phyloP scores from a whole-genome alignment of 2,329 filamentous ascomycete genomes.

The Aspergillus oerlinghausenensis region DNA sequence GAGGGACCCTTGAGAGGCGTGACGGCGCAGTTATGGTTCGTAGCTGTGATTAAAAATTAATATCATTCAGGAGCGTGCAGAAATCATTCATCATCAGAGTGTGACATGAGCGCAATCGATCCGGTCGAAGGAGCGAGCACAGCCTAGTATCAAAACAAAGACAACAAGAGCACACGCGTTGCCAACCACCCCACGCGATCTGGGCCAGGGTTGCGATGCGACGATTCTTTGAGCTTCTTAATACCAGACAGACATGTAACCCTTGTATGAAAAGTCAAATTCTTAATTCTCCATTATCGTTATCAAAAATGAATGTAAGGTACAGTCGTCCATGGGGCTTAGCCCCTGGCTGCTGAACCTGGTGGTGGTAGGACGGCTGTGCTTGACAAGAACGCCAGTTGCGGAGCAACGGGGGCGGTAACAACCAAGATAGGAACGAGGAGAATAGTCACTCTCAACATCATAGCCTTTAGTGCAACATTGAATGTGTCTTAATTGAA shows the following conservation, averaged over 20 bases:
- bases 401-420: constrained; percentile 8
- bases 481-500: background rate
- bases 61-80: background rate
- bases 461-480: background rate
- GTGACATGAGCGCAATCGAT: background rate
- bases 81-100: background rate
- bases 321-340: background rate
- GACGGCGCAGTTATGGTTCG: background rate
- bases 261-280: background rate
- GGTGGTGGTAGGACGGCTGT: background rate
- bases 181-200: background rate
- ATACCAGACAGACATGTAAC: background rate
- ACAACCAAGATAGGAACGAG: background rate
- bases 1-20: background rate
- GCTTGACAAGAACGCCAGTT: background rate
- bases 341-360: background rate
- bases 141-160: background rate
- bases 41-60: background rate
- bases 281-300: background rate
- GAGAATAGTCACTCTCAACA: background rate
- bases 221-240: background rate
- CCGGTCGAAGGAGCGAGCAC: background rate
- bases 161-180: background rate
- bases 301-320: background rate
- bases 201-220: background rate